Evolutionary conservation across 1,139 yeast species (phyloP).

Genomic region (Zygosaccharomyces pseudobailii): DNA sequence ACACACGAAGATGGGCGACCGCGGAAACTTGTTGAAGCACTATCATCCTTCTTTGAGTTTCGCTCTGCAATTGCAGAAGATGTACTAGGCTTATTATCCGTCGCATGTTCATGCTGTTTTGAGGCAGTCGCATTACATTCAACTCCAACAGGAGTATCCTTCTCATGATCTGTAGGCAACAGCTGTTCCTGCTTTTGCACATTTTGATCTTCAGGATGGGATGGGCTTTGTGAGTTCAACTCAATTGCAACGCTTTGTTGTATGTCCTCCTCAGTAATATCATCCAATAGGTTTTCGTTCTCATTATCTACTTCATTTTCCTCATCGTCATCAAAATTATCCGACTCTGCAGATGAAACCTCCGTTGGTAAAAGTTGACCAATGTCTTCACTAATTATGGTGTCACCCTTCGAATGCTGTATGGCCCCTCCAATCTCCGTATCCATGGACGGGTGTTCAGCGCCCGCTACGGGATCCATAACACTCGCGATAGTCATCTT

Average conservation of each 20-base stretch:
- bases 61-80: constrained; percentile 1
- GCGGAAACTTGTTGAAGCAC: constrained; percentile 21
- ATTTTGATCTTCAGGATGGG: constrained; percentile 5
- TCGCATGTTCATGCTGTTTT: constrained; percentile 1
- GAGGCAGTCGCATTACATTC: background rate
- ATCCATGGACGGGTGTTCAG: constrained; percentile 1
- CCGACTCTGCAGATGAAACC: constrained; percentile 20
- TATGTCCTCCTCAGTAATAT: constrained; percentile 12
- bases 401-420: constrained; percentile 10
- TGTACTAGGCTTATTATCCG: constrained; percentile 4
- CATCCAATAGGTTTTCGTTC: constrained; percentile 12
- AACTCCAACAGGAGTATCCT: background rate
- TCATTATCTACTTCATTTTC: constrained; percentile 11
- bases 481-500: constrained; percentile 2
- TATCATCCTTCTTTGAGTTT: background rate
- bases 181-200: background rate
- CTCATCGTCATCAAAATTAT: constrained; percentile 12
- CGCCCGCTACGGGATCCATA: constrained; percentile 1
- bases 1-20: constrained; percentile 79
- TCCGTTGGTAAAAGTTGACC: constrained; percentile 19
- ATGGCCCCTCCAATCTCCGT: constrained; percentile 2
- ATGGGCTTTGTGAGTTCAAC: background rate
- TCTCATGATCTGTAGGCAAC: background rate
- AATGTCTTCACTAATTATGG: constrained; percentile 21
- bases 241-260: constrained; percentile 13